Conservation (phyloP, 345 rosid species). For the Laguncularia racemosa region DNA sequence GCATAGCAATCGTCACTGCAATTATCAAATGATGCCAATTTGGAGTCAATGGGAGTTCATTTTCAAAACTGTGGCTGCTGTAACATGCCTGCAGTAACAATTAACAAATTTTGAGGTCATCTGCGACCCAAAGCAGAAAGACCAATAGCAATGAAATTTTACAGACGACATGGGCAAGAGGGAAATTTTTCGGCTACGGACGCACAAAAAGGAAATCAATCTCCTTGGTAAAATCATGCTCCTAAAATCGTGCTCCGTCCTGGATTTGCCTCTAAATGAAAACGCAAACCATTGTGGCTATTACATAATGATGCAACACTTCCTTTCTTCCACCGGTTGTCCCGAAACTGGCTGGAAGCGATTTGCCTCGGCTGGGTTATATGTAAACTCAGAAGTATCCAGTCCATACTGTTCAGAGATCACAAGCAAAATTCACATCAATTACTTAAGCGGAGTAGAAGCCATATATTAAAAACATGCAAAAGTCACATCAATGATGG, state of each 20-base stretch:
- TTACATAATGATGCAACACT: constrained; percentile 46
- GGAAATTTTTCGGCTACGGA: background rate
- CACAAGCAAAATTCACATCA: background rate
- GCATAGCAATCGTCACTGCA: too few relatives aligned
- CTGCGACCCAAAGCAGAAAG: too few relatives aligned
- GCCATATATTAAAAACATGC: background rate
- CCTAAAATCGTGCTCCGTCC: too few relatives aligned
- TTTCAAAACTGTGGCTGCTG: too few relatives aligned
- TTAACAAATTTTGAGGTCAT: too few relatives aligned
- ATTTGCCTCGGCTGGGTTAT: constrained; percentile 38
- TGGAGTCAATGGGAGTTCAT: too few relatives aligned
- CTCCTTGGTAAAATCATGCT: too few relatives aligned
- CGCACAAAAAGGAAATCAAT: too few relatives aligned
- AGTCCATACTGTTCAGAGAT: constrained; percentile 37
- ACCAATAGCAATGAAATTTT: too few relatives aligned
- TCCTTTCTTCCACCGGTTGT: constrained; percentile 36
- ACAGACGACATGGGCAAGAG: background rate
- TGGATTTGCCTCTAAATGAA: background rate
- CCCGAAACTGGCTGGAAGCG: constrained; percentile 34
- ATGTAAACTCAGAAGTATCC: constrained; percentile 45
- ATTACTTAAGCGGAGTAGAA: constrained; percentile 1
- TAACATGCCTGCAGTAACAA: too few relatives aligned
- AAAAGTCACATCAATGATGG: too few relatives aligned
- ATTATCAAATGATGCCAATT: too few relatives aligned
- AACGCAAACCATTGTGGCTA: background rate